These are phyloP conservation scores for Solanum sejunctum DNA, from an alignment of 257 asterid species.

Conservation along the genomic window DNA sequence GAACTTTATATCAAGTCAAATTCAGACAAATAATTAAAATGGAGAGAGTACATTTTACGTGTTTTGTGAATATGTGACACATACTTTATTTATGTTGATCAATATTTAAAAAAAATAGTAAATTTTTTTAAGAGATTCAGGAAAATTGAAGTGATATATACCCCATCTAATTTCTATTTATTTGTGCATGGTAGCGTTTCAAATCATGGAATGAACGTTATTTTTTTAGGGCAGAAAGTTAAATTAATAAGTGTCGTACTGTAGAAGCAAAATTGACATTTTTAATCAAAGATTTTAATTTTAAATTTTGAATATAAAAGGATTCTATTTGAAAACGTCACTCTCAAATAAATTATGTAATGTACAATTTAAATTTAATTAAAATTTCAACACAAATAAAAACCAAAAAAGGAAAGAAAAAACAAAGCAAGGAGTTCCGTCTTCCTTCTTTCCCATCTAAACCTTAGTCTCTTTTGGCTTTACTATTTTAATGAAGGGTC, in stretches of 20 bases:
- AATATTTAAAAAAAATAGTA: not conserved
- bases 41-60: accelerated
- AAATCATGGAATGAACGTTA: not conserved
- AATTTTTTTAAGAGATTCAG: too few relatives aligned
- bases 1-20: not conserved
- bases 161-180: not conserved
- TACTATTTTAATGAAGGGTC: not conserved
- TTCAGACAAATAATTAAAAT: not conserved
- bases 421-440: not conserved
- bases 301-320: too few relatives aligned
- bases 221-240: not conserved
- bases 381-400: too few relatives aligned
- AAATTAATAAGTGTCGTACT: too few relatives aligned
- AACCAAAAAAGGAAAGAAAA: too few relatives aligned
- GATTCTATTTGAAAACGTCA: too few relatives aligned
- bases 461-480: not conserved
- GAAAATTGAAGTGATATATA: too few relatives aligned
- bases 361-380: accelerated
- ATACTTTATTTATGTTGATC: not conserved
- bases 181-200: not conserved
- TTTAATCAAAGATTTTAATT: too few relatives aligned
- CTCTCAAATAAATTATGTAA: too few relatives aligned
- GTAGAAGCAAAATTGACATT: too few relatives aligned
- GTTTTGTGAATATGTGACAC: not conserved
- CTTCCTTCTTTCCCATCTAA: not conserved